These are phyloP conservation scores for Papiliotrema laurentii DNA, from an alignment of 1,284 basidiomycete genomes.

Conservation along the genomic window DNA sequence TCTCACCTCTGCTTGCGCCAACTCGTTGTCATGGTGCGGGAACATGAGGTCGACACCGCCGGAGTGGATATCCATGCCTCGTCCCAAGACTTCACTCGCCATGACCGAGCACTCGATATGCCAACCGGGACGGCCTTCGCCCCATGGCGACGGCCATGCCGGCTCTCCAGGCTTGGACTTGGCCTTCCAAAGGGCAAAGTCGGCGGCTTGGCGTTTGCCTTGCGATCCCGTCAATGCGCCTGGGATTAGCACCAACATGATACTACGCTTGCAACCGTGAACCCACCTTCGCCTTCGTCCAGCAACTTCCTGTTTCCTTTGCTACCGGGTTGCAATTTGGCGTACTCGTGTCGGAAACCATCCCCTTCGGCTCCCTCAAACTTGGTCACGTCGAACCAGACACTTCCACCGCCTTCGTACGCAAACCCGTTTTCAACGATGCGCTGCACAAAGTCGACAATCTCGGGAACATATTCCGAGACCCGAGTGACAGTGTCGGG, in stretches of 20 bases:
- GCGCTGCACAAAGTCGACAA: constrained; percentile 79
- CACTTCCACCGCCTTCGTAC: constrained; percentile 80
- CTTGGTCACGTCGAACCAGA: constrained; percentile 89
- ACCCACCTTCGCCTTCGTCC: constrained; percentile 85
- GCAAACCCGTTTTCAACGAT: constrained; percentile 88
- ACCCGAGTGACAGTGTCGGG: constrained; percentile 93
- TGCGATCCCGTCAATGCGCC: constrained; percentile 65
- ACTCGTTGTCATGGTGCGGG: constrained; percentile 99
- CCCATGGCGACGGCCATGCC: constrained; percentile 95
- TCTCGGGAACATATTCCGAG: constrained; percentile 95
- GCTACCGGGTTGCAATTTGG: constrained; percentile 92
- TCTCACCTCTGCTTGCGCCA: constrained; percentile 88
- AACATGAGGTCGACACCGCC: constrained; percentile 96
- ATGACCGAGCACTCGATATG: constrained; percentile 99
- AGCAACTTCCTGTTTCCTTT: constrained; percentile 87
- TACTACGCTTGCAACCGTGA: not conserved
- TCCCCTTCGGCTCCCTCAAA: constrained; percentile 67
- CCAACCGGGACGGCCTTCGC: constrained; percentile 95
- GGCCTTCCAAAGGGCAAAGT: constrained; percentile 98
- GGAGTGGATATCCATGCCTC: constrained; percentile 95
- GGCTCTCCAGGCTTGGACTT: constrained; percentile 93
- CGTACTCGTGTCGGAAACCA: constrained; percentile 68
- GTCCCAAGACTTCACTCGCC: constrained; percentile 88
- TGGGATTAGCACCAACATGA: constrained; percentile 23
- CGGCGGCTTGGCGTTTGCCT: constrained; percentile 57